These are phyloP conservation scores for Pseudogymnoascus verrucosus DNA, from an alignment of 2,329 filamentous ascomycete genomes.

Conservation along the genomic window DNA sequence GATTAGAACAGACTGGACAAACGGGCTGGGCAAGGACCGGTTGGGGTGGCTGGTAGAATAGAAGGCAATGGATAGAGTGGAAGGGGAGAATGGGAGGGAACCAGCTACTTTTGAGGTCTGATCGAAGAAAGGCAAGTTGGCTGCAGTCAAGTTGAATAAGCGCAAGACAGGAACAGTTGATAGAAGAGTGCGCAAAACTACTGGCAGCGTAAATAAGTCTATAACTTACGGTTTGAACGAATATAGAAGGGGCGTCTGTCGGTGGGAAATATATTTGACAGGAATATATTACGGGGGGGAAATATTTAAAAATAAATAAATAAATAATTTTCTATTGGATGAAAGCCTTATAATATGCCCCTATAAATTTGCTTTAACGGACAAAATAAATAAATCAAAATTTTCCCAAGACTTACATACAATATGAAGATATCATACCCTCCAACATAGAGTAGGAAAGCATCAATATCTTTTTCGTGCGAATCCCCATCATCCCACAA, in stretches of 20 bases:
- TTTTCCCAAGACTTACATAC: background rate
- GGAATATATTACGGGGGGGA: background rate
- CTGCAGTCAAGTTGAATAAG: background rate
- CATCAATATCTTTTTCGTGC: background rate
- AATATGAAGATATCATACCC: background rate
- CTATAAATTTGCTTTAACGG: background rate
- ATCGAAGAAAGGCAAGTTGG: background rate
- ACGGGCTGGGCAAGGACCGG: background rate
- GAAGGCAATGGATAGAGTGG: background rate
- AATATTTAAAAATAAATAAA: background rate
- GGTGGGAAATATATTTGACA: background rate
- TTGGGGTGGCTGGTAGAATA: background rate
- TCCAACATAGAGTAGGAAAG: background rate
- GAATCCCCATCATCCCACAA: background rate
- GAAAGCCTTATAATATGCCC: background rate
- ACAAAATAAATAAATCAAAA: background rate
- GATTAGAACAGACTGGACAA: background rate
- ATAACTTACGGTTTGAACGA: background rate
- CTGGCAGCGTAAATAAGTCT: background rate
- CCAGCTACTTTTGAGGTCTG: background rate
- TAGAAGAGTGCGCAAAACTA: background rate
- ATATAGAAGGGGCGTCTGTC: background rate
- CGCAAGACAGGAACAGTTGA: background rate
- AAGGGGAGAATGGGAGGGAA: background rate
- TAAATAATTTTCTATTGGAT: background rate